phyloP scores from a whole-genome alignment of 169 alveolate genomes.

The Plasmodium sp. region DNA sequence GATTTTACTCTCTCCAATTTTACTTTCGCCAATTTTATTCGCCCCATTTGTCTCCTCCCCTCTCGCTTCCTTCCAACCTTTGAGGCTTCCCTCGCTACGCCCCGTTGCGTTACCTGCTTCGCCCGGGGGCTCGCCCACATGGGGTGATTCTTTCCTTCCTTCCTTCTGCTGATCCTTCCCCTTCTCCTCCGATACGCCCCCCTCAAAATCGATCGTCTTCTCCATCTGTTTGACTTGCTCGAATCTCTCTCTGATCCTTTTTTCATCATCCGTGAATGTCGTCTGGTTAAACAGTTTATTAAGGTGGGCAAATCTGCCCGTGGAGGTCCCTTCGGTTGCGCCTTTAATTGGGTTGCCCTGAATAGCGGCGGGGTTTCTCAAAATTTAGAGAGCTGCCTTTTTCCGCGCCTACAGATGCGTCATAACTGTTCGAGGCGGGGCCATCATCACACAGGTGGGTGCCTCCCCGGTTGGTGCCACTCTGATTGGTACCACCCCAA shows the following conservation, averaged over 20 bases:
- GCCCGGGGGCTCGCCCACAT: neutral
- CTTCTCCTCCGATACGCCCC: neutral
- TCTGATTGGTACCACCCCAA: neutral
- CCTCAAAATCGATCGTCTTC: constrained; percentile 3
- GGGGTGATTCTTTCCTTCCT: neutral
- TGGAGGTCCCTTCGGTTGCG: neutral
- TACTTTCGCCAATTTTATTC: neutral
- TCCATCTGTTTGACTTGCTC: constrained; percentile 32
- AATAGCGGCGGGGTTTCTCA: neutral
- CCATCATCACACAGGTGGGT: neutral
- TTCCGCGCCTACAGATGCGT: neutral
- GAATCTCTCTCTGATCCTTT: constrained; percentile 37
- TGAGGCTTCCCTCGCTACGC: neutral
- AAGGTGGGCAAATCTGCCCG: neutral
- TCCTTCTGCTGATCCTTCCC: neutral
- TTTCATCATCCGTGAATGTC: constrained; percentile 7
- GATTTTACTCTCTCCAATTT: neutral
- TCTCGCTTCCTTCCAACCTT: neutral
- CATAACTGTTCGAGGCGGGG: neutral
- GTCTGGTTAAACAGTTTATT: constrained; percentile 25
- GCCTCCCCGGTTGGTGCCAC: neutral
- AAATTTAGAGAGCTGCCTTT: neutral
- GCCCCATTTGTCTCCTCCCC: neutral
- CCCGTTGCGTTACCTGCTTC: neutral
- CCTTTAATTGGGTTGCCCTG: neutral